Conservation (phyloP, 176 grass and related monocot species). For the Bonia amplexicaulis region DNA sequence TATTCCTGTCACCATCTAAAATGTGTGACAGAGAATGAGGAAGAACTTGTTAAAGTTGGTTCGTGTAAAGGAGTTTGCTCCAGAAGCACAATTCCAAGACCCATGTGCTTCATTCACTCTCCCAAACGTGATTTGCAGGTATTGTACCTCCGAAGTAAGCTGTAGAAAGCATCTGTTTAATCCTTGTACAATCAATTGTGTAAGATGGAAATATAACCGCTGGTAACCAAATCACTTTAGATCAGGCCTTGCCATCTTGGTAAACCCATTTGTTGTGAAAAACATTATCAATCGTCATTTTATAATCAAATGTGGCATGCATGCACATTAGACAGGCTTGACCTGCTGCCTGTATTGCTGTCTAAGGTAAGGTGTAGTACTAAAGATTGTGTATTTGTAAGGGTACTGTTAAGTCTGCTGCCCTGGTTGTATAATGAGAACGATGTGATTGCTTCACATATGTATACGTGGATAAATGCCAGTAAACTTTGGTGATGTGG, state of each 20-base stretch:
- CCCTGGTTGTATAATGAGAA: neutral
- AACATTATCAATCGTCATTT: neutral
- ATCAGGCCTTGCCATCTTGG: neutral
- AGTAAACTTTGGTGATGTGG: neutral
- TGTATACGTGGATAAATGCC: neutral
- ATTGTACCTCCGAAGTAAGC: conserved; percentile 5
- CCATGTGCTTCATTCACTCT: conserved; percentile 66
- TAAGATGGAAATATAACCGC: neutral
- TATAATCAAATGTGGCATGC: neutral
- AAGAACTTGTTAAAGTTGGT: conserved; percentile 92
- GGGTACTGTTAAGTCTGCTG: neutral
- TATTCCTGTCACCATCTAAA: conserved; percentile 6
- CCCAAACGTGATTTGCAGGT: conserved; percentile 98
- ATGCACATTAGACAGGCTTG: neutral
- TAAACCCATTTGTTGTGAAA: neutral
- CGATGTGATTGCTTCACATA: neutral
- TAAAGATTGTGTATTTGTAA: neutral
- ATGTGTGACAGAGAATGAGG: conserved; percentile 83
- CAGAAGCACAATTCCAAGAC: conserved; percentile 84
- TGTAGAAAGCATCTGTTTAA: neutral
- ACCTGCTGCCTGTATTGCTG: neutral
- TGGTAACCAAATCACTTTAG: neutral
- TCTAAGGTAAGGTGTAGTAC: neutral
- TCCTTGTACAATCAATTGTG: neutral
- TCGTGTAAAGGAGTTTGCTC: conserved; percentile 85